Percentiles rank a stretch among this genome's conserved stretches.
These are phyloP conservation scores for Umbelopsis isabellina DNA, from an alignment of 192 early-diverging fungal genomes.

Conservation along the genomic window DNA sequence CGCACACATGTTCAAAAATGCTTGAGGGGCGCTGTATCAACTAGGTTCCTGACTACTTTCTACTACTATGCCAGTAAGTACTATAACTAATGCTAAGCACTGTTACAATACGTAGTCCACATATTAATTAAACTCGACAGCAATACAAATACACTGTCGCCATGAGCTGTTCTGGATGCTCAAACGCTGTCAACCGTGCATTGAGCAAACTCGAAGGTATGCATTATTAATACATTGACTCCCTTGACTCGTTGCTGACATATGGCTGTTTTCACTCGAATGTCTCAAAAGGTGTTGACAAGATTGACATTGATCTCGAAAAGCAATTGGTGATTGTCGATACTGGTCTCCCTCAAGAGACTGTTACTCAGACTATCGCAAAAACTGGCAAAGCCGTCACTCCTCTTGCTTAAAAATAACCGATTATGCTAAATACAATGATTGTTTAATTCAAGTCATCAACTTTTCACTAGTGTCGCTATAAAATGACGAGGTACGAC, in stretches of 20 bases:
- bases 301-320: constrained; percentile 57
- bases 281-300: constrained; percentile 55
- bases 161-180: constrained; percentile 83
- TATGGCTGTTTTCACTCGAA: too few relatives aligned
- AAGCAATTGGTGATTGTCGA: constrained; percentile 57
- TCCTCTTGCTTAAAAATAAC: neutral
- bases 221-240: neutral
- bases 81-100: neutral
- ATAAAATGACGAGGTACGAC: neutral
- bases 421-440: neutral
- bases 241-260: neutral
- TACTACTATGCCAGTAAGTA: neutral
- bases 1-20: too few relatives aligned
- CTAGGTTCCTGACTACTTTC: too few relatives aligned
- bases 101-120: neutral
- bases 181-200: constrained; percentile 71
- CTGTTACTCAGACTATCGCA: constrained; percentile 26
- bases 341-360: constrained; percentile 32
- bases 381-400: constrained; percentile 36
- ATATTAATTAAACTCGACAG: constrained; percentile 17
- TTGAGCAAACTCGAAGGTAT: constrained; percentile 61
- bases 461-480: neutral
- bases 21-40: too few relatives aligned
- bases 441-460: neutral
- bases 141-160: constrained; percentile 75